Percentiles rank a stretch among this genome's conserved stretches.
Evolutionary conservation across 2,329 filamentous ascomycete genomes (phyloP).

Genomic region (Curvularia verruculosa): DNA sequence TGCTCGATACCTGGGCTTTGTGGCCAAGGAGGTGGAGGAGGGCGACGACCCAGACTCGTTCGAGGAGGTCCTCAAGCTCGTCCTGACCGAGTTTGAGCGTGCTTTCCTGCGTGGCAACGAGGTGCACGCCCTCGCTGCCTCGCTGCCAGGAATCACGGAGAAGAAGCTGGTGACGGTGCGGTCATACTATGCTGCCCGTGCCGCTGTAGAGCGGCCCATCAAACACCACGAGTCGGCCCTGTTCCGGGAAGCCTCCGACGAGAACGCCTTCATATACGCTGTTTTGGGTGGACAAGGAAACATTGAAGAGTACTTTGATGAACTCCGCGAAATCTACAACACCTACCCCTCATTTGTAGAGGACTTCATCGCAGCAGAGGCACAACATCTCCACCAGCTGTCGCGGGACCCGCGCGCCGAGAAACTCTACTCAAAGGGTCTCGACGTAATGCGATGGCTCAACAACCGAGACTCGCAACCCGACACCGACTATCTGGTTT

Average conservation of each 20-base stretch:
- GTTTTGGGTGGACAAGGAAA: constrained; percentile 98
- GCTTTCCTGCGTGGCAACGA: constrained; percentile 95
- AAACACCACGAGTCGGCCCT: constrained; percentile 93
- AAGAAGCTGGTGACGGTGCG: constrained; percentile 92
- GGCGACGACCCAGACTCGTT: constrained; percentile 93
- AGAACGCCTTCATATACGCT: constrained; percentile 83
- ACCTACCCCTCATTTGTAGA: constrained; percentile 92
- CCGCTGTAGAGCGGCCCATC: constrained; percentile 82
- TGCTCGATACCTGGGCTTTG: constrained; percentile 88
- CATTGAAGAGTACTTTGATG: constrained; percentile 99
- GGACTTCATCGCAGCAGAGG: constrained; percentile 79
- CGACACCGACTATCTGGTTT: constrained; percentile 77
- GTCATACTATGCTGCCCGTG: constrained; percentile 89
- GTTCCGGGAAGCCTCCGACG: constrained; percentile 84
- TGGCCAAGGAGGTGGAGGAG: constrained; percentile 87
- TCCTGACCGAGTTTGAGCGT: constrained; percentile 95
- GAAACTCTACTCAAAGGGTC: constrained; percentile 96
- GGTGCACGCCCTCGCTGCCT: constrained; percentile 86
- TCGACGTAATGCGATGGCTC: constrained; percentile 94
- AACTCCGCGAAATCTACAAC: constrained; percentile 86
- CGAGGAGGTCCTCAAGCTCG: constrained; percentile 88
- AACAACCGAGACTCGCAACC: constrained; percentile 87
- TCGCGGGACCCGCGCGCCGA: constrained; percentile 83
- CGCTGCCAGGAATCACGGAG: constrained; percentile 83
- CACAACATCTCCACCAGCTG: constrained; percentile 84